These are phyloP conservation scores for Fusarium sp. DNA, from an alignment of 2,329 filamentous ascomycete genomes.

Conservation along the genomic window DNA sequence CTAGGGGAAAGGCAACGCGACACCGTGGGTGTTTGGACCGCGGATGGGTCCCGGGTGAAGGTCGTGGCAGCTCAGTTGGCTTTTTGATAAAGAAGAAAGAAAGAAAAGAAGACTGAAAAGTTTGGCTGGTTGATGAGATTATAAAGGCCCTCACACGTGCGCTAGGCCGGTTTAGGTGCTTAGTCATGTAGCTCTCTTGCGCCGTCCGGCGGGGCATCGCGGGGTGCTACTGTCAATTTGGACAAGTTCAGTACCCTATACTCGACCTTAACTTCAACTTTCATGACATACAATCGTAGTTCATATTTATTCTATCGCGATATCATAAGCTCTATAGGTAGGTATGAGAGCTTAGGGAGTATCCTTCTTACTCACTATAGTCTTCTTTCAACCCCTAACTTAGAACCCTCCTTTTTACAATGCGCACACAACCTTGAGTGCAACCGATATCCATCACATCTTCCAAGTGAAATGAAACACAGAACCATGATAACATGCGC, in stretches of 20 bases:
- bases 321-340: too few relatives aligned
- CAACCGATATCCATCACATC: too few relatives aligned
- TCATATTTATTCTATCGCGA: too few relatives aligned
- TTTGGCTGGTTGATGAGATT: constrained; percentile 32
- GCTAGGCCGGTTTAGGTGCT: constrained; percentile 39
- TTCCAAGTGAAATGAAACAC: too few relatives aligned
- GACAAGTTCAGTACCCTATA: neutral
- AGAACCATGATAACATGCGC: too few relatives aligned
- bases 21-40: constrained; percentile 60
- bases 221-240: neutral
- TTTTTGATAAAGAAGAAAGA: constrained; percentile 70
- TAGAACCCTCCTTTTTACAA: too few relatives aligned
- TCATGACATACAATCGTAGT: neutral
- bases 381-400: too few relatives aligned
- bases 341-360: too few relatives aligned
- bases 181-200: constrained; percentile 12
- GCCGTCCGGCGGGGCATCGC: neutral
- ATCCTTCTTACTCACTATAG: too few relatives aligned
- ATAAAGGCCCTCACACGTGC: constrained; percentile 37
- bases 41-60: constrained; percentile 59
- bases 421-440: too few relatives aligned
- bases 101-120: constrained; percentile 53
- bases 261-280: neutral
- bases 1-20: constrained; percentile 68
- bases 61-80: constrained; percentile 73